phyloP scores from a whole-genome alignment of 257 asterid genomes.

The Solanum gandarillasii region DNA sequence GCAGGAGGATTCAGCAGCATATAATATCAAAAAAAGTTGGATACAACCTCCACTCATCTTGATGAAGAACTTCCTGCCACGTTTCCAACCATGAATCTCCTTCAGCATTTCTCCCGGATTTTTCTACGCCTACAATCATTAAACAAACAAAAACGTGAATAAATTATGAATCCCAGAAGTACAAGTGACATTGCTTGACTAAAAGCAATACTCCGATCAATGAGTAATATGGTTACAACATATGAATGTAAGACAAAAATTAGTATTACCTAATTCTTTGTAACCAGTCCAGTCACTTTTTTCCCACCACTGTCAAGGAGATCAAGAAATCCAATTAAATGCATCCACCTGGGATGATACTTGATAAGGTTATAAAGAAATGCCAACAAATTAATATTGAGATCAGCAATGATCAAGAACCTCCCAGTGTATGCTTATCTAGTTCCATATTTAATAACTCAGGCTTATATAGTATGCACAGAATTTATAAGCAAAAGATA shows the following conservation, averaged over 20 bases:
- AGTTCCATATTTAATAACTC: neutral
- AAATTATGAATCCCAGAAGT: neutral
- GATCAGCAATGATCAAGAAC: neutral
- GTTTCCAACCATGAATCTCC: constrained; percentile 99
- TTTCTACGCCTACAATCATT: constrained; percentile 63
- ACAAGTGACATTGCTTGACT: neutral
- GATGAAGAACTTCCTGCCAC: constrained; percentile 95
- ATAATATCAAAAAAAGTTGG: neutral
- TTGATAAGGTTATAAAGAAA: constrained; percentile 42
- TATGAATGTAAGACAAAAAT: neutral
- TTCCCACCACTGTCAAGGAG: constrained; percentile 99
- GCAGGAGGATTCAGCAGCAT: neutral
- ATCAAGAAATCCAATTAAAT: constrained; percentile 94
- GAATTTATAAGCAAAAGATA: neutral
- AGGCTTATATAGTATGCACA: neutral
- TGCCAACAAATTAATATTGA: constrained; percentile 7
- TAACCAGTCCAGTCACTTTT: constrained; percentile 99
- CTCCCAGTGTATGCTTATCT: neutral
- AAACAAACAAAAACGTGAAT: neutral
- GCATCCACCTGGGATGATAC: constrained; percentile 92
- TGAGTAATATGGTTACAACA: neutral
- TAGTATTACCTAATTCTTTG: constrained; percentile 85
- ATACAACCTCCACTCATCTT: constrained; percentile 93
- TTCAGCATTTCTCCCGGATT: constrained; percentile 86
- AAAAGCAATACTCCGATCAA: neutral